Base-by-base conservation (phyloP, 352 stramenopile species). In the Phytopythium litorale region DNA sequence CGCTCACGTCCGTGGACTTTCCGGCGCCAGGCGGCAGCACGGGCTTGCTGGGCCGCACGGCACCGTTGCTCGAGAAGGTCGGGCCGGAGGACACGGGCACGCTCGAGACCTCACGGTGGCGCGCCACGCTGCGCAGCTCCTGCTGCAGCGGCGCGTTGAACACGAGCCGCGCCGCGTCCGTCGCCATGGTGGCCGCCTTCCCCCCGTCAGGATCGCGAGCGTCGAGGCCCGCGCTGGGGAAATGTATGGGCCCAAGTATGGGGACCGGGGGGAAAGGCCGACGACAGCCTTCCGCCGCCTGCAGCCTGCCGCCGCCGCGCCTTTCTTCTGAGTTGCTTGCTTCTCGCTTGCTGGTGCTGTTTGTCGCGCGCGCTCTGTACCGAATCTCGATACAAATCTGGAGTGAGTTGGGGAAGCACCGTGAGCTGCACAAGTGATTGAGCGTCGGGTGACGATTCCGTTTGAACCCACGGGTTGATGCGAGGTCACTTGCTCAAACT, bases 101-200 rank as follows among this genome's bases (percentile, higher is more conserved):
- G 37, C 48, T 48, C 57, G 75, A 72, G 58, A 85, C 59, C 63
- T 91, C 82, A 46, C 80, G 82, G 53, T 77, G 72, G 57, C 81
- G 83, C 28, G 79, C 80, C 60, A 92, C 75, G 49, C 64, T 83
- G 66, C 82, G 78, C 50, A 92, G 78, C 65, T 89, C 73, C 62
- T 90, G 78, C 56, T 90, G 79, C 35, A 92, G 71, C 71, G 88
- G 74, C 60, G 83, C 78, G 56, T 87, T 88, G 72, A 90, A 92
- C 43, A 89, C 66, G 61, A 89, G 67, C 37, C 78, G 61, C 62
- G 68, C 70, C 40, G 75, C 70, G 57, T 80, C 77, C 55, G 72
- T 62, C 64, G 82, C 73, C 58, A 65, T 78, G 40, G 49, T 8
- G 19, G 35, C 19, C 51, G 13, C n/a, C 43, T 28, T 49, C 25